phyloP scores from a whole-genome alignment of 495 filamentous ascomycete species.

The Chaetomium tenue region DNA sequence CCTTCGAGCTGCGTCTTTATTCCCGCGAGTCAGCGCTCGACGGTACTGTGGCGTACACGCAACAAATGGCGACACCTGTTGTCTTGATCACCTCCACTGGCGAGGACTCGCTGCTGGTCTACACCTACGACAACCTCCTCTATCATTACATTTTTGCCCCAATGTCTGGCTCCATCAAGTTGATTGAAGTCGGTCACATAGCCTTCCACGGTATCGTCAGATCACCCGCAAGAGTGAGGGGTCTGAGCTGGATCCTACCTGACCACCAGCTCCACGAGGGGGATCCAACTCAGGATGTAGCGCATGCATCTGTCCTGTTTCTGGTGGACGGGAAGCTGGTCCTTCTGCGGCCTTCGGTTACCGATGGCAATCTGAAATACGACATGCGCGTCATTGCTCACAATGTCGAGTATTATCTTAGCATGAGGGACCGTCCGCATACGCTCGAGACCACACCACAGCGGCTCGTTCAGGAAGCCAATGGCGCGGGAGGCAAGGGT shows the following conservation, averaged over 20 bases:
- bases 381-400: constrained; percentile 97
- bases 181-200: constrained; percentile 93
- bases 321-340: constrained; percentile 96
- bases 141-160: constrained; percentile 88
- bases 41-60: constrained; percentile 65
- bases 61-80: constrained; percentile 77
- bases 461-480: constrained; percentile 25
- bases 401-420: constrained; percentile 89
- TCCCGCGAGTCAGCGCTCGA: constrained; percentile 83
- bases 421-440: constrained; percentile 80
- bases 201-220: constrained; percentile 94
- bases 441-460: constrained; percentile 35
- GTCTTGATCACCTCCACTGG: constrained; percentile 84
- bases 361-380: constrained; percentile 80
- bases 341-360: constrained; percentile 78
- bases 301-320: constrained; percentile 89
- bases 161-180: constrained; percentile 62
- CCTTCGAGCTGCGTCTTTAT: constrained; percentile 86
- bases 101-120: constrained; percentile 91
- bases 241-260: constrained; percentile 93
- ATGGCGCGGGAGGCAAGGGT: constrained; percentile 45
- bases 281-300: constrained; percentile 94
- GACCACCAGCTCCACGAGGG: constrained; percentile 87
- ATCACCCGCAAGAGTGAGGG: constrained; percentile 85
- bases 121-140: constrained; percentile 93